Base-by-base conservation (phyloP, 176 grass and related monocot species). In the Phragmites australis region DNA sequence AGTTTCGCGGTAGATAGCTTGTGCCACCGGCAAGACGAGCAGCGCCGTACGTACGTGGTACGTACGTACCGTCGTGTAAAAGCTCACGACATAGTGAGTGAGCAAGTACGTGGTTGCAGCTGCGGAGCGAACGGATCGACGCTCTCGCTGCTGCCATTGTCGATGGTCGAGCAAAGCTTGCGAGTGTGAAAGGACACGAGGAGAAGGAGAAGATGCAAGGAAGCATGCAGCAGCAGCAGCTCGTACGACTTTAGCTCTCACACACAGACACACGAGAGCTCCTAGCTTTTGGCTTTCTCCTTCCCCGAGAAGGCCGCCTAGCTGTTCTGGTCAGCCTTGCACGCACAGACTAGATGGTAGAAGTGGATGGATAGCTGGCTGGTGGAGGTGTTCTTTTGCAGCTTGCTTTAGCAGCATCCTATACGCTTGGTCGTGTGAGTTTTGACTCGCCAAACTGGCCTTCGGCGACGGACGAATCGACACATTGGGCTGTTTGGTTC, bases 251-350 rank as follows among this genome's bases (percentile, higher is more conserved):
- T 77, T 76, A 62, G 63, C 64, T 25, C 29, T 17, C n/a, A 78
- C 75, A 49, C 75, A 46, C 45, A 41, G 49, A 52, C 69, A 26
- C 25, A 30, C 27, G 10, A 16, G 69, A 67, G 68, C 44, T 6
- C 29, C 6, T 18, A 10, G 73, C 39, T 10, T 19, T 25, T 63
- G 27, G 76, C 74, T 72, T 84, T 84, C 86, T 49, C 50, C 59
- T 79, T 67, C 50, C 68, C 81, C 86, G 37, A 84, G 82, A 51
- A 18, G 45, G 75, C 25, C 8, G 3, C 18, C 6, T 1, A 41
- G 74, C 26, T 68, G 78, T 46, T 75, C 51, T 5, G 85, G 85
- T 87, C 85, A 87, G 79, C 79, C 79, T 82, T 82, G 85, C 79
- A 88, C 86, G 86, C 74, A 82, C 85, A 68, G 61, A 51, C 50